Base-by-base conservation (phyloP, 148 eudicot genomes). In the Rhododendron ovatum region DNA sequence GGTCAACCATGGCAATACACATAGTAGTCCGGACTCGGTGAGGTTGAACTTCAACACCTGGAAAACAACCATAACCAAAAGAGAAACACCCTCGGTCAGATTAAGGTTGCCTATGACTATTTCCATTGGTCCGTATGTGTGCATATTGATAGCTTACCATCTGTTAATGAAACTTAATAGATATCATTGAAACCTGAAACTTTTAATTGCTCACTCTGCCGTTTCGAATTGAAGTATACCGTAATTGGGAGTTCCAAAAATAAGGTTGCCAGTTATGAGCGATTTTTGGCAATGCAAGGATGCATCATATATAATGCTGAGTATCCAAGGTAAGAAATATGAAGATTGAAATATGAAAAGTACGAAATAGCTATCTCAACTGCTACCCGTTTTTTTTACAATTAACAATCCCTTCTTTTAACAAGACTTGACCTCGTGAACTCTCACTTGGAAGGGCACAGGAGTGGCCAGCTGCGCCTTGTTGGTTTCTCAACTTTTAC, bases 1-100 rank as follows among this genome's bases (percentile, higher is more conserved):
- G 83, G 99, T 96, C 91, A 96, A 92, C 99, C 99, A 96, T 88
- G 99, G 99, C 73, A 96, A 85, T 84, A 95, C 99, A 87, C 98
- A 93, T 28, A 96, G 79, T 48, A 96, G 91, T 74, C 98, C 98
- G 59, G 99, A 96, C 84, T 96, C 99, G 61, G 95, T 96, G 83
- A 96, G 96, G 89, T 96, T 96, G 91, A 96, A 96, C 88, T 94
- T 94, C 89, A 96, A 90, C 85, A 96, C 99, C 99, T 96, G 92
- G 67, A 47, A 80, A 75, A n/a, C n/a, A 50, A 88, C 61, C 63
- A 84, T 39, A 77, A 80, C 17, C 43, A 87, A 53, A 69, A 73
- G 11, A 63, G 24, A 78, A 83, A 80, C 69, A 84, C 85, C 82
- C 43, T 53, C 71, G 59, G 67, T 90, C 82, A 89, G 82, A 81